Evolutionary conservation across 805 yeast species (phyloP), one percentile per base, ranked within the genome.

Genomic region (Allodekkera sacchari): DNA sequence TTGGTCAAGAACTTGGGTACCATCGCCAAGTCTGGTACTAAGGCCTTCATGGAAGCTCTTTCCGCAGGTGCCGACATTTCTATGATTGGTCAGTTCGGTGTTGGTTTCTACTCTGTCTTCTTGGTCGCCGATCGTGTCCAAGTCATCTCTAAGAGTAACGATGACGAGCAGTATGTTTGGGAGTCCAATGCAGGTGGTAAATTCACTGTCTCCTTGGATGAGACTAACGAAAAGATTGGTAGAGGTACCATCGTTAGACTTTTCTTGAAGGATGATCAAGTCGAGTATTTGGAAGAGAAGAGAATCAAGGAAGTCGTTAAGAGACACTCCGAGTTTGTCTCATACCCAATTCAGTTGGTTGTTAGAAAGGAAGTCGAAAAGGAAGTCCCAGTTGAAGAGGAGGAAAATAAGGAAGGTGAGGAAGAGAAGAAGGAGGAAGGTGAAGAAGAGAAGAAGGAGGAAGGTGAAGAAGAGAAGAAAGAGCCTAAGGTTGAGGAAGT

Each of bases 71-170:
- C 99, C 41, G 99, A 92, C 64, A 96, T 92, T 43, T 88, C 97
- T 45, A 92, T 92, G 98, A 92, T 92, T 70, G 99, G 99, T 77
- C 98, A 92, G 72, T 92, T 92, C 73, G 99, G 99, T 87, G 98
- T 92, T 53, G 99, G 99, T 79, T 92, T 92, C 89, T 92, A 92
- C 81, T 92, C 99, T 34, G 74, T 89, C 49, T 92, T 92, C 83
- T 77, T 92, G 71, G 98, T 92, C 60, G 97, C 98, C 53, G 99
- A 92, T 71, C 84, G 77, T 52, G 98, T 92, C 45, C 96, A 92
- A 71, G 99, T 92, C 52, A 84, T 92, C 61, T 84, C 98, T 41
- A 92, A 92, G 75, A 81, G 87, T 77, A 92, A 92, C 61, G 99
- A 92, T 56, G 99, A 92, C 62, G 97, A 92, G 64, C 99, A 92